phyloP scores from a whole-genome alignment of 306 rosid genomes.

The Quercus aquifolioides region DNA sequence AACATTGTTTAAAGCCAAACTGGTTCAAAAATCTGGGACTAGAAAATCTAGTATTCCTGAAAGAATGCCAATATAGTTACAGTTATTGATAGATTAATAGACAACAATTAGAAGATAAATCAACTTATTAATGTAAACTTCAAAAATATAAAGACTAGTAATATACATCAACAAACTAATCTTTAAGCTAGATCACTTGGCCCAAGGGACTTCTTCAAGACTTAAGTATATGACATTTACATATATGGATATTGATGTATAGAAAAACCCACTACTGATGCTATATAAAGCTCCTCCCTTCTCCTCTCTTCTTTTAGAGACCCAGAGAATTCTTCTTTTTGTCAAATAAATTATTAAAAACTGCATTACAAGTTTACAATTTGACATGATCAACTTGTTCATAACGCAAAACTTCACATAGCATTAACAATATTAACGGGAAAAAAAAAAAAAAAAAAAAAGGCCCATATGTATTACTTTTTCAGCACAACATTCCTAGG shows the following conservation, averaged over 20 bases:
- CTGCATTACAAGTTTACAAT: too few species aligned
- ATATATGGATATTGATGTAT: not conserved
- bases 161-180: not conserved
- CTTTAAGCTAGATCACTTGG: not conserved
- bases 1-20: not conserved
- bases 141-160: not conserved
- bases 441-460: not conserved
- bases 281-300: too few species aligned
- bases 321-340: not conserved
- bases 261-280: not conserved
- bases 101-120: not conserved
- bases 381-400: not conserved
- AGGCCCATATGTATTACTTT: not conserved
- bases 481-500: not conserved
- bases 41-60: not conserved
- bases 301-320: not conserved
- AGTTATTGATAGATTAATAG: not conserved
- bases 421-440: not conserved
- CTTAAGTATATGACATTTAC: not conserved
- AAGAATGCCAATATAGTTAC: not conserved
- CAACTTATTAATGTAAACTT: not conserved
- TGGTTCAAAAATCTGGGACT: not conserved
- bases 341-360: not conserved
- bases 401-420: not conserved
- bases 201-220: not conserved